phyloP scores from a whole-genome alignment of 805 yeast species.

The Candida pseudofarinosa region DNA sequence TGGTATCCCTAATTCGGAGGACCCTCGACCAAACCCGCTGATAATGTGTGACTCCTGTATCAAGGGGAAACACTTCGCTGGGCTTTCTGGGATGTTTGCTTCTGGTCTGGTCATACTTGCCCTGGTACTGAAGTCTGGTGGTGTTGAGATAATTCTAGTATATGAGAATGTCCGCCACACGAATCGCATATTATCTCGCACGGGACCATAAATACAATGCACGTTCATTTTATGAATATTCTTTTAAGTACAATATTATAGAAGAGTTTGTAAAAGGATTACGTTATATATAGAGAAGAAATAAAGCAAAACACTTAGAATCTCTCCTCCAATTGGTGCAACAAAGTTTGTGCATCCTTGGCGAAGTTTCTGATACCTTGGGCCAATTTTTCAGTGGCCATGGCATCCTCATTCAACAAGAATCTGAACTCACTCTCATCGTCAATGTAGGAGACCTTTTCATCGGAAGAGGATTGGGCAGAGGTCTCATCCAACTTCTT shows the following conservation, averaged over 20 bases:
- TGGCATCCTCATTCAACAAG: conserved; percentile 89
- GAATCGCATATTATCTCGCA: neutral
- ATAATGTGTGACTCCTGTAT: conserved; percentile 46
- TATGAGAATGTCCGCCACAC: neutral
- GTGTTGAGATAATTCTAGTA: too few species aligned
- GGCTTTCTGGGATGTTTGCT: conserved; percentile 39
- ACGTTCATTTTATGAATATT: neutral
- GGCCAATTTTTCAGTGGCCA: conserved; percentile 96
- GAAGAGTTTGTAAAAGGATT: neutral
- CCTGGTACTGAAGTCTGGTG: too few species aligned
- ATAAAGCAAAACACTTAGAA: conserved; percentile 28
- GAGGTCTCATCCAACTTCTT: conserved; percentile 66
- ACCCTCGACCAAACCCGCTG: conserved; percentile 94
- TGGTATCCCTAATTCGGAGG: conserved; percentile 89
- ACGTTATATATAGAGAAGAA: neutral
- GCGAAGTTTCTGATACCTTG: conserved; percentile 98
- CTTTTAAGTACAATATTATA: neutral
- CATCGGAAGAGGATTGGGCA: conserved; percentile 51
- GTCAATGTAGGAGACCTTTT: conserved; percentile 75
- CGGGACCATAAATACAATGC: neutral
- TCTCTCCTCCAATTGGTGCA: conserved; percentile 59
- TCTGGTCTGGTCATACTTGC: conserved; percentile 43
- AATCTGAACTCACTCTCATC: conserved; percentile 90
- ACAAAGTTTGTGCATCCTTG: conserved; percentile 82
- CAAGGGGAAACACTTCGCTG: conserved; percentile 50